Percentiles rank a stretch among this genome's conserved stretches.
Conservation (phyloP, 306 rosid genomes). For the Fagus sylvatica region DNA sequence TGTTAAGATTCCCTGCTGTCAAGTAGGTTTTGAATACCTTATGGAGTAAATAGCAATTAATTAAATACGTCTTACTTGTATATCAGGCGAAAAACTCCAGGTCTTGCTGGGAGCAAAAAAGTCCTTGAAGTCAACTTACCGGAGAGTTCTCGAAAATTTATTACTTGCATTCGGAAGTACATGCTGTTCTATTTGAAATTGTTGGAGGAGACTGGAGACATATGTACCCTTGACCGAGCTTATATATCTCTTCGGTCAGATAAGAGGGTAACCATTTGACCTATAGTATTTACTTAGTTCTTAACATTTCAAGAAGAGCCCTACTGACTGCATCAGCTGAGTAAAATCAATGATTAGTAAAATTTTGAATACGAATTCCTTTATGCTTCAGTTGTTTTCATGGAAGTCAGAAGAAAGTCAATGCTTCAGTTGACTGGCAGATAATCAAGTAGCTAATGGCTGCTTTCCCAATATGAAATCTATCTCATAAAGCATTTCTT, state of each 20-base stretch:
- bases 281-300: not conserved
- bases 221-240: conserved; percentile 89
- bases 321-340: conserved; percentile 26
- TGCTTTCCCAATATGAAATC: conserved; percentile 12
- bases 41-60: conserved; percentile 18
- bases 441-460: conserved; percentile 12
- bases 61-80: conserved; percentile 27
- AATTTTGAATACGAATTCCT: conserved; percentile 13
- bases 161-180: conserved; percentile 94
- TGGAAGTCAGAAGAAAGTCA: not conserved
- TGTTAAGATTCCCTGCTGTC: conserved; percentile 10
- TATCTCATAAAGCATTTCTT: conserved; percentile 6
- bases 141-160: conserved; percentile 94
- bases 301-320: conserved; percentile 7
- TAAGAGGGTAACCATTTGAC: conserved; percentile 68
- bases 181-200: conserved; percentile 82
- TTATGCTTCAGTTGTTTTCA: conserved; percentile 20
- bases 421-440: not conserved
- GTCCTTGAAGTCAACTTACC: conserved; percentile 91
- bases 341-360: not conserved
- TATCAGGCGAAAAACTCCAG: conserved; percentile 87
- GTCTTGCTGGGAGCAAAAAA: conserved; percentile 69
- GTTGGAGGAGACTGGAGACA: conserved; percentile 93
- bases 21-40: conserved; percentile 21
- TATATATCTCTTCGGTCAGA: conserved; percentile 86